Conservation (phyloP, 768 basidiomycete genomes). For the Solioccasus polychromus region DNA sequence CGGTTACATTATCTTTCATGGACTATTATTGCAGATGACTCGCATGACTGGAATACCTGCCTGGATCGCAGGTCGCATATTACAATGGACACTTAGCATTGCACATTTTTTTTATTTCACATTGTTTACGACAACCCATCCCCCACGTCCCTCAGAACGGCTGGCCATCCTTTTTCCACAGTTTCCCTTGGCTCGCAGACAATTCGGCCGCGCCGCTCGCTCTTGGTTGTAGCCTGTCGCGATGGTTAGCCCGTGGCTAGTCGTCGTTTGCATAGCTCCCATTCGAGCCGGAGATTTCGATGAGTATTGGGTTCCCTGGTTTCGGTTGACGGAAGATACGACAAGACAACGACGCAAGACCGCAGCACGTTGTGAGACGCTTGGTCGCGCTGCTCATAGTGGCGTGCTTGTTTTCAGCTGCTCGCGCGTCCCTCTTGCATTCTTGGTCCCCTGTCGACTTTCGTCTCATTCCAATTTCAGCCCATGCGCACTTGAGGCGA, state of each 20-base stretch:
- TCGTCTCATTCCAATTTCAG: constrained; percentile 49
- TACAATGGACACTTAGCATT: constrained; percentile 42
- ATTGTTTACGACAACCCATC: constrained; percentile 37
- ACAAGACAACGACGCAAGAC: constrained; percentile 75
- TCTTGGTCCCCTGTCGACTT: constrained; percentile 37
- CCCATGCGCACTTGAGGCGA: constrained; percentile 59
- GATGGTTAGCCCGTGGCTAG: constrained; percentile 43
- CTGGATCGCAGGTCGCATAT: constrained; percentile 59
- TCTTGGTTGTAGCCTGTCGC: constrained; percentile 27
- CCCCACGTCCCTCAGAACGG: constrained; percentile 21
- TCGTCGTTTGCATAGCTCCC: constrained; percentile 12
- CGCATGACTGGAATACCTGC: constrained; percentile 50
- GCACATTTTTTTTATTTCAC: constrained; percentile 38
- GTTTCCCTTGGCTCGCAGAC: constrained; percentile 23
- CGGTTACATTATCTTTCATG: constrained; percentile 39
- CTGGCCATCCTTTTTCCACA: constrained; percentile 15
- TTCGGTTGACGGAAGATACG: constrained; percentile 48
- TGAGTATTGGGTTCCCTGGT: constrained; percentile 53
- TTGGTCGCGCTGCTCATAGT: constrained; percentile 46
- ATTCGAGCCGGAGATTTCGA: constrained; percentile 33
- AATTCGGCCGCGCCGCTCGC: constrained; percentile 57
- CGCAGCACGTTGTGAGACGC: constrained; percentile 53
- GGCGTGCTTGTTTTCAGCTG: constrained; percentile 52
- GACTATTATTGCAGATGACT: constrained; percentile 37
- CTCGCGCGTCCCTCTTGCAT: constrained; percentile 48